Evolutionary conservation across 768 basidiomycete species (phyloP).

Genomic region (Boletus vinaceobasis): DNA sequence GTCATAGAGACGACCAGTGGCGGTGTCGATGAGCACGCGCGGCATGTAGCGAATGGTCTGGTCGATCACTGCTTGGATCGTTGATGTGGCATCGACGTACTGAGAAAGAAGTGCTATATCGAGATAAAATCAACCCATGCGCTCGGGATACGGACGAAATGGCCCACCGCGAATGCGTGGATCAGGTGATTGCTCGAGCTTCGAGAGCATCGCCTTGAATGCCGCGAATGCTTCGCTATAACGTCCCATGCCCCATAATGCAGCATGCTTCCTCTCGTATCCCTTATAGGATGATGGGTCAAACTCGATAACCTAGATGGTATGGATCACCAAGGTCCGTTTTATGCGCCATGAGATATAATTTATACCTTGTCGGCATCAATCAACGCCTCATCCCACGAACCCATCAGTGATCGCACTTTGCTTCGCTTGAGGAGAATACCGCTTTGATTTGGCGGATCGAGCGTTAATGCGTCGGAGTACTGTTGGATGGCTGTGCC

Average conservation of each 20-base stretch:
- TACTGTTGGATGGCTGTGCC: not conserved
- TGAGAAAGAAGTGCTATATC: not conserved
- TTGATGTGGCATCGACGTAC: not conserved
- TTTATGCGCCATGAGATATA: too few species aligned
- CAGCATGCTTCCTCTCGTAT: constrained; percentile 1
- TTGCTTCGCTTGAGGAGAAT: constrained; percentile 5
- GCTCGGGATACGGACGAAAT: not conserved
- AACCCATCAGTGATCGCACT: not conserved
- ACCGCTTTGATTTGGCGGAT: not conserved
- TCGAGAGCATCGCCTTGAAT: constrained; percentile 1
- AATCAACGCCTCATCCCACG: not conserved
- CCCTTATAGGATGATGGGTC: not conserved
- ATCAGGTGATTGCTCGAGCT: not conserved
- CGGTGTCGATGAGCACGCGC: constrained; percentile 2
- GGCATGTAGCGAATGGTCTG: not conserved
- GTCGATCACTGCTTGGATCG: not conserved
- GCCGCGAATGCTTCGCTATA: not conserved
- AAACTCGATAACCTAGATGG: constrained; percentile 4
- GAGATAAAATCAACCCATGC: not conserved
- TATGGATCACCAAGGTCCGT: not conserved
- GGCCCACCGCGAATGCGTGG: not conserved
- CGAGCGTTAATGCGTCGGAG: not conserved
- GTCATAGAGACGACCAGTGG: constrained; percentile 4
- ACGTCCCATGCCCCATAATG: not conserved
- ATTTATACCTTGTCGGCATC: constrained; percentile 7